phyloP scores from a whole-genome alignment of 495 filamentous ascomycete genomes.

The Filosporella fistucella region DNA sequence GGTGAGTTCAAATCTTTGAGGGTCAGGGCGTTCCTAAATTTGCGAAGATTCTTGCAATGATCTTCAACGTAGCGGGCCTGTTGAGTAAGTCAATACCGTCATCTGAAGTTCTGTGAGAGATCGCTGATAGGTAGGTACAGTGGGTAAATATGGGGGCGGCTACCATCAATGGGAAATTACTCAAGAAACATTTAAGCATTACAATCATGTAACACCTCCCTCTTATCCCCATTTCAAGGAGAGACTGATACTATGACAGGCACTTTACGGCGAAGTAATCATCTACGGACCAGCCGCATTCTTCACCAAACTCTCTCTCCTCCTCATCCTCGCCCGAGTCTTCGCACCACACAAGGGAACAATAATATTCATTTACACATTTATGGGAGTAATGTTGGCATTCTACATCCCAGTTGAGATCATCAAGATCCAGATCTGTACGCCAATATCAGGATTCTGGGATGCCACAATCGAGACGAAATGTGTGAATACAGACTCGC shows the following conservation, averaged over 20 bases:
- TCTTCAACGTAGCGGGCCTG: not conserved
- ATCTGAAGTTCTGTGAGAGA: not conserved
- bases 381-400: not conserved
- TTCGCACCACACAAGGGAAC: not conserved
- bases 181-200: not conserved
- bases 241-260: not conserved
- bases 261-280: not conserved
- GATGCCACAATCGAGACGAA: not conserved
- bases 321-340: not conserved
- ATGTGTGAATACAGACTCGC: not conserved
- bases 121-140: too few relatives aligned
- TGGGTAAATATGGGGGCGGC: not conserved
- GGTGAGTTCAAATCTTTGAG: not conserved
- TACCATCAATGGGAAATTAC: constrained; percentile 4
- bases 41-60: not conserved
- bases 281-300: not conserved
- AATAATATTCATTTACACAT: not conserved
- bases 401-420: not conserved
- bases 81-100: not conserved
- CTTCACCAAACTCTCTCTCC: not conserved
- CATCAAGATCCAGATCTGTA: constrained; percentile 1
- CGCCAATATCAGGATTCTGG: not conserved
- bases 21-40: not conserved
- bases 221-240: not conserved
- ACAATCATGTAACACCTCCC: not conserved